A percentile compares a stretch with the other conserved stretches of the same genome.
Evolutionary conservation across 805 yeast species (phyloP).

Genomic region (Kuraishia molischiana): DNA sequence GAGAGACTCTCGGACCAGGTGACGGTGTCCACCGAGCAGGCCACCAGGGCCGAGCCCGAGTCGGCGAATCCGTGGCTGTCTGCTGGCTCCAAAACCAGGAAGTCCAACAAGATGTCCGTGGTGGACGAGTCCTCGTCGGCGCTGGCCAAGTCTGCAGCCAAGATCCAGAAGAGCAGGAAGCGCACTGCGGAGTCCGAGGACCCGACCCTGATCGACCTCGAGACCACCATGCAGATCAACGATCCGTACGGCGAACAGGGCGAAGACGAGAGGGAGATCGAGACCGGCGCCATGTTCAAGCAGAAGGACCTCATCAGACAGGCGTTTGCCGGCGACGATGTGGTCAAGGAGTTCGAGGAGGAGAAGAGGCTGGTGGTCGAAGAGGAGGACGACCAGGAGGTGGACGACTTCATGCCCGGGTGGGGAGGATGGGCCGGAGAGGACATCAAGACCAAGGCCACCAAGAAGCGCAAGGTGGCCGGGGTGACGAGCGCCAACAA

Average conservation of each 20-base stretch:
- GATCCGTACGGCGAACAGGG: conserved; percentile 34
- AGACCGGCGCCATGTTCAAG: conserved; percentile 46
- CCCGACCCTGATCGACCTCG: conserved; percentile 32
- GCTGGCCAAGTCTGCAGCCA: conserved; percentile 35
- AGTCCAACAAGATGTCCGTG: conserved; percentile 35
- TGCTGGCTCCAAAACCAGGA: conserved; percentile 21
- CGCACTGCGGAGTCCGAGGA: conserved; percentile 27
- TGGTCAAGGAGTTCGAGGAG: conserved; percentile 64
- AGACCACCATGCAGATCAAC: conserved; percentile 42
- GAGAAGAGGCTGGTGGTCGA: conserved; percentile 61
- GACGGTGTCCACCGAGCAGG: conserved; percentile 9
- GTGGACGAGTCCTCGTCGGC: conserved; percentile 42
- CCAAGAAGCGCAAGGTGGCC: conserved; percentile 57
- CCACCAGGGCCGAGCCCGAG: conserved; percentile 5
- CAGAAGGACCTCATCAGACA: conserved; percentile 77
- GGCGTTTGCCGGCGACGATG: conserved; percentile 98
- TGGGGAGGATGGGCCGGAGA: conserved; percentile 98
- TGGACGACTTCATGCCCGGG: conserved; percentile 84
- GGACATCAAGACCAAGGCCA: conserved; percentile 26
- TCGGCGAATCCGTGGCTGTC: conserved; percentile 41
- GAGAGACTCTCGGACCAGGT: conserved; percentile 1
- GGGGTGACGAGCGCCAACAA: conserved; percentile 68
- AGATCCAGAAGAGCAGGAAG: conserved; percentile 27
- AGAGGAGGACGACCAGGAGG: conserved; percentile 82
- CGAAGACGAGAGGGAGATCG: conserved; percentile 34